Evolutionary conservation across 345 rosid species (phyloP), one percentile per base, ranked within the genome.

Genomic region (Dimocarpus longan): DNA sequence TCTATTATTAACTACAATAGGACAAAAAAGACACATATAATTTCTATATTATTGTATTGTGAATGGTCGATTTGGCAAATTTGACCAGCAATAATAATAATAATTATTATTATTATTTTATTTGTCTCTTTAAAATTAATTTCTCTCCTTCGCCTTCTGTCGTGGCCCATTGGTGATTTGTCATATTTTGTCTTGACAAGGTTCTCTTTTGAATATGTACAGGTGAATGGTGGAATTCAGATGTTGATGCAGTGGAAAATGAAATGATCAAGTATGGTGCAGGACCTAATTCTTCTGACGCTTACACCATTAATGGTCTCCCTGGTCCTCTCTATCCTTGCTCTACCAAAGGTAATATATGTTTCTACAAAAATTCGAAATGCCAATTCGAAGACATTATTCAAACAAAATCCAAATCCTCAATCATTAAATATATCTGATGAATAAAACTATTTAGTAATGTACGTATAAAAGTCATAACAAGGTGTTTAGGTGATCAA

Each of bases 221-320:
- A 91, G 91, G 94, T 19, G 95, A 93, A 82, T 91, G 93, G 93
- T 93, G 92, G 92, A 90, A 89, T 50, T 73, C 22, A 59, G 91
- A 91, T 68, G 86, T 77, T 18, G 91, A 87, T 75, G 86, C 62
- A 0, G 87, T 91, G 50, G 93, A 90, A 82, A 75, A 43, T 13
- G 83, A 70, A 70, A 89, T 88, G 93, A 73, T 82, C 60, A 66
- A 39, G 74, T 69, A 78, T 26, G 93, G 97, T 70, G 80, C 37
- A 32, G 91, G 92, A 8, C 77, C 93, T 13, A 70, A 77, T 10
- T 13, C 70, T 76, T 93, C 97, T 21, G 75, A 87, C 39, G 92
- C 95, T 72, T 87, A 88, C 69, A 91, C 94, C 13, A 87, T 91
- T 4, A 93, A 93, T 72, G 95, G 92, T 68, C 80, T 90, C 32